phyloP scores from a whole-genome alignment of 2,329 filamentous ascomycete genomes.

The Metarhizium anisopliae region DNA sequence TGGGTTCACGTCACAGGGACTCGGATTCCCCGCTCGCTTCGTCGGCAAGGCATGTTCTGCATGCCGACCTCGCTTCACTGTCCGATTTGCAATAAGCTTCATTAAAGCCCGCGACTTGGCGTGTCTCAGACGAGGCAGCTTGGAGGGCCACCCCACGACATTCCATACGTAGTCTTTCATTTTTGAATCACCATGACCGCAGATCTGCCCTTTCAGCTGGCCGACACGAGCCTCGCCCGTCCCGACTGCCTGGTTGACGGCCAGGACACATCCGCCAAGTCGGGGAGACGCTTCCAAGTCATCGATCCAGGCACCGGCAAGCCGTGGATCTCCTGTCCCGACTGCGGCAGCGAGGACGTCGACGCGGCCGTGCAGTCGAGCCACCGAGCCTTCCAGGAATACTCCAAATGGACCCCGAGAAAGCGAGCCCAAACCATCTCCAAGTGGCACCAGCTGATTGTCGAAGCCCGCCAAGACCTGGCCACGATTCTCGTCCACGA shows the following conservation, averaged over 20 bases:
- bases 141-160: not conserved
- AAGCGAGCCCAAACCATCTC: constrained; percentile 25
- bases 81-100: not conserved
- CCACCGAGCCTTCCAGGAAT: constrained; percentile 26
- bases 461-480: constrained; percentile 26
- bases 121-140: not conserved
- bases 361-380: constrained; percentile 26
- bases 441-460: constrained; percentile 27
- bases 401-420: constrained; percentile 27
- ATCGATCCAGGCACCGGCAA: constrained; percentile 43
- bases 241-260: constrained; percentile 42
- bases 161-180: not conserved
- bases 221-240: constrained; percentile 37
- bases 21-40: not conserved
- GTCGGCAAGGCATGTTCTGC: not conserved
- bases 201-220: constrained; percentile 31
- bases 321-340: constrained; percentile 40
- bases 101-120: not conserved
- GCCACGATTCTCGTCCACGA: constrained; percentile 34
- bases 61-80: not conserved
- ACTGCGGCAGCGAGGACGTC: constrained; percentile 32
- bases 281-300: constrained; percentile 40
- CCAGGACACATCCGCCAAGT: constrained; percentile 34
- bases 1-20: not conserved
- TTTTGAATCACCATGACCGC: not conserved